Conservation (phyloP, 2,329 filamentous ascomycete genomes). For the Apiospora phragmitis region DNA sequence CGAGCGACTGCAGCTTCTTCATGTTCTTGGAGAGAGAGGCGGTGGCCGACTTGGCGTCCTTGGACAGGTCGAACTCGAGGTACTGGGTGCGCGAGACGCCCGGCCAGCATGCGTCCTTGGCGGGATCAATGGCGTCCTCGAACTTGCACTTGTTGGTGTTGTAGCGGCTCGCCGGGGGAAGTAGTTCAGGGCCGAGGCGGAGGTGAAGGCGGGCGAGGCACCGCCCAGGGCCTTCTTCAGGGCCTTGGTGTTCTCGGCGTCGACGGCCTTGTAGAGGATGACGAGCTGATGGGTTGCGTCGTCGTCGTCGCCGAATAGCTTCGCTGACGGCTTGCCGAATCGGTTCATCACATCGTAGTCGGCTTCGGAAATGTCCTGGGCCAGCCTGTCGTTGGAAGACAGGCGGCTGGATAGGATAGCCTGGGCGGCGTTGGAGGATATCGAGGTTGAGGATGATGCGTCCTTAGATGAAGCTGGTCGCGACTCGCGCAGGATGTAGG, state of each 20-base stretch:
- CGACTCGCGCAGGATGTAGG: constrained; percentile 48
- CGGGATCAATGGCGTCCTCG: constrained; percentile 25
- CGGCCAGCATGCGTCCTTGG: constrained; percentile 28
- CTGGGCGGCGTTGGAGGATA: constrained; percentile 56
- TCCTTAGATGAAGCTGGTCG: constrained; percentile 23
- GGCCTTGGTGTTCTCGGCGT: constrained; percentile 40
- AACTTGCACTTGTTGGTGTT: constrained; percentile 41
- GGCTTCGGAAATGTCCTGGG: constrained; percentile 43
- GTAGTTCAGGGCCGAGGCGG: constrained; percentile 41
- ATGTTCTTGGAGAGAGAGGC: constrained; percentile 47
- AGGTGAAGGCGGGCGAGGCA: constrained; percentile 49
- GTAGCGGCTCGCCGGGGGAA: constrained; percentile 45
- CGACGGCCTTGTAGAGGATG: constrained; percentile 59
- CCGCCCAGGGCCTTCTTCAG: constrained; percentile 43
- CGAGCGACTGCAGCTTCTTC: constrained; percentile 44
- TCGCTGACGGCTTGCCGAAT: constrained; percentile 54
- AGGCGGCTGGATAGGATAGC: constrained; percentile 61
- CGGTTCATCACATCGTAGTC: constrained; percentile 57
- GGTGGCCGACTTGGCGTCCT: constrained; percentile 41
- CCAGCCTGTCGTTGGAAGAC: constrained; percentile 46
- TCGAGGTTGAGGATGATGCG: constrained; percentile 37
- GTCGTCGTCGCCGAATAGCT: constrained; percentile 48
- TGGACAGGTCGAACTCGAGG: constrained; percentile 30
- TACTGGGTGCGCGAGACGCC: constrained; percentile 27
- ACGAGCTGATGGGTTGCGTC: constrained; percentile 55